phyloP scores from a whole-genome alignment of 2,329 filamentous ascomycete genomes.

The Sarocladiaceae sp. region DNA sequence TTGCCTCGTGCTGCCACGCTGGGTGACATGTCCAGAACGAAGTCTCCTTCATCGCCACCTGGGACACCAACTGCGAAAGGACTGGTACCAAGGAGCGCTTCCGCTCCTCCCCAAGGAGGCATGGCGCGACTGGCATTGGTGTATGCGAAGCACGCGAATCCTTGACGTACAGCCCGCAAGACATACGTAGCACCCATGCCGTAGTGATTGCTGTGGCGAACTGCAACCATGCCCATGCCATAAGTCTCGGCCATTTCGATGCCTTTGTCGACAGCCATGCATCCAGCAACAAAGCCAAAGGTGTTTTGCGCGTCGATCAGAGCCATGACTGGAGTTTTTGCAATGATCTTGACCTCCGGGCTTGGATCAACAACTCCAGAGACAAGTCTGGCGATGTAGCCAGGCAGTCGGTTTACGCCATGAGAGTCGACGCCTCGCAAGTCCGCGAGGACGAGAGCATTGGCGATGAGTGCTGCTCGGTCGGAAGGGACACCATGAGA shows the following conservation, averaged over 20 bases:
- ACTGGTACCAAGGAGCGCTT: constrained; percentile 24
- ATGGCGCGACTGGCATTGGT: constrained; percentile 28
- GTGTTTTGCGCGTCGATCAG: constrained; percentile 23
- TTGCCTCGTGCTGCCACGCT: constrained; percentile 58
- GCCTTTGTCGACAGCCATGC: constrained; percentile 13
- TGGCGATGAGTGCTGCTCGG: constrained; percentile 15
- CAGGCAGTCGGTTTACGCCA: constrained; percentile 18
- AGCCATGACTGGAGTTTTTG: constrained; percentile 22
- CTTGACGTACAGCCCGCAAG: constrained; percentile 17
- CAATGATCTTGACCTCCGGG: constrained; percentile 14
- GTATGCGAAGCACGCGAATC: constrained; percentile 23
- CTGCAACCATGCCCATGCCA: constrained; percentile 16
- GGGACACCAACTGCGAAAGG: constrained; percentile 49
- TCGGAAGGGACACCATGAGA: constrained; percentile 19
- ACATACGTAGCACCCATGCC: constrained; percentile 23
- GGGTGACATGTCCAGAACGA: constrained; percentile 61
- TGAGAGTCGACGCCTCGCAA: constrained; percentile 23
- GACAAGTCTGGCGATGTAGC: constrained; percentile 20
- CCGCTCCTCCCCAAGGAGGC: constrained; percentile 27
- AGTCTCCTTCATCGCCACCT: constrained; percentile 44
- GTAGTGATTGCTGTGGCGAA: constrained; percentile 20
- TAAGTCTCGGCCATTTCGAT: constrained; percentile 15
- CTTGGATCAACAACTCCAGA: constrained; percentile 17
- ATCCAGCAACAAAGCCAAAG: constrained; percentile 24
- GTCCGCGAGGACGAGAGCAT: constrained; percentile 19